phyloP scores from a whole-genome alignment of 441 rosid genomes.

The Erodium texanum region DNA sequence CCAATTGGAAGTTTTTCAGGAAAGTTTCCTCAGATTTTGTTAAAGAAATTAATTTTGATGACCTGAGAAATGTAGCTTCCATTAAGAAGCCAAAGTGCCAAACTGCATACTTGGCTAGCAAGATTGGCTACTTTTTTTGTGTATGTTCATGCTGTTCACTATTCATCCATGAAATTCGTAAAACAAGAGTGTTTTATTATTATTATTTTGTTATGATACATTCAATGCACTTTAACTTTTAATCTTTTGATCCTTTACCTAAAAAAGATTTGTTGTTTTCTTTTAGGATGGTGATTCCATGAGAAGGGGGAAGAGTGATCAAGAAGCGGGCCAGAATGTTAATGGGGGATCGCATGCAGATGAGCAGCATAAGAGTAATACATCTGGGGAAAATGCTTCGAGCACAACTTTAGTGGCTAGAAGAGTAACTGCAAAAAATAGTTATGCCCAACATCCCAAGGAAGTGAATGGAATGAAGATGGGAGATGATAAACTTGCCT shows the following conservation, averaged over 20 bases:
- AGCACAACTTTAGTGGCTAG: slow-evolving; percentile 37
- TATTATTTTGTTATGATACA: not conserved
- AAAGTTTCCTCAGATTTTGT: not conserved
- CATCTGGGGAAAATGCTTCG: slow-evolving; percentile 43
- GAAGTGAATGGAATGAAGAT: slow-evolving; percentile 94
- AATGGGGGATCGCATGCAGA: slow-evolving; percentile 30
- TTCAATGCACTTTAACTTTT: not conserved
- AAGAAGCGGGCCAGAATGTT: slow-evolving; percentile 29
- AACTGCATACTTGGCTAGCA: not conserved
- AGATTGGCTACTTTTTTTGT: not conserved
- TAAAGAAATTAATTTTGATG: not conserved
- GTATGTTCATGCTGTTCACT: too few relatives aligned
- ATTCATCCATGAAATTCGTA: too few relatives aligned
- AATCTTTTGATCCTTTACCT: not conserved
- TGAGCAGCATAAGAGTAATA: slow-evolving; percentile 34
- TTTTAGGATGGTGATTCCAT: slow-evolving; percentile 62
- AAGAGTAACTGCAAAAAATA: not conserved
- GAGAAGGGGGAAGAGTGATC: slow-evolving; percentile 72
- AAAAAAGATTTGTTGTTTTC: not conserved
- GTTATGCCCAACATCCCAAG: slow-evolving; percentile 36
- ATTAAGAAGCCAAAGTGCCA: not conserved
- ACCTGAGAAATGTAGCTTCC: not conserved
- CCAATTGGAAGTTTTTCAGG: not conserved
- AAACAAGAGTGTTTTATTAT: not conserved
- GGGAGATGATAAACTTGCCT: slow-evolving; percentile 64